These are phyloP conservation scores for Rhizophlyctis rosea DNA, from an alignment of 192 early-diverging fungal genomes.

Conservation along the genomic window DNA sequence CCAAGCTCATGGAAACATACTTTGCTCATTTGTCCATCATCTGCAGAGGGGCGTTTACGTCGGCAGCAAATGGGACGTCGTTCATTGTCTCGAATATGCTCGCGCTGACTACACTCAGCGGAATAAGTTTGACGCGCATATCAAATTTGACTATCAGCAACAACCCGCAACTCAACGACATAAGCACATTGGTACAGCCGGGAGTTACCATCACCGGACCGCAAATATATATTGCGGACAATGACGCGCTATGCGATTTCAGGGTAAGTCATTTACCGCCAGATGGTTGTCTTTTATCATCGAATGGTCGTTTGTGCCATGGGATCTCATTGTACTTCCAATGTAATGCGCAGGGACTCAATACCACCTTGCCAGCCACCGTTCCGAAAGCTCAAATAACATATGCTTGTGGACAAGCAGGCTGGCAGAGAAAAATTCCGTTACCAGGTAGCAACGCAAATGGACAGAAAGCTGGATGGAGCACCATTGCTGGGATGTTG, in stretches of 20 bases:
- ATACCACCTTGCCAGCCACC: neutral
- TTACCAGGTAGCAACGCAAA: no score
- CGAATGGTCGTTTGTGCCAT: neutral
- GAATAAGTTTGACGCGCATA: slow-evolving; percentile 4
- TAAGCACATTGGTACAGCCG: neutral
- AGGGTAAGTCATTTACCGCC: no score
- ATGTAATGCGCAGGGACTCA: neutral
- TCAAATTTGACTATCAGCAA: slow-evolving; percentile 13
- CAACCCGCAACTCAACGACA: slow-evolving; percentile 10
- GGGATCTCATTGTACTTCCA: neutral
- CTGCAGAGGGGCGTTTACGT: slow-evolving; percentile 4
- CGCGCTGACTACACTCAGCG: slow-evolving; percentile 10
- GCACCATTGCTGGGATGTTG: no score
- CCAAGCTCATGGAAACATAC: no score
- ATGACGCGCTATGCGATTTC: slow-evolving; percentile 24
- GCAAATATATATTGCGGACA: slow-evolving; percentile 7
- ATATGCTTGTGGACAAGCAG: neutral
- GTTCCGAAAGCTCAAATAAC: neutral
- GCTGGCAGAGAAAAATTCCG: no score
- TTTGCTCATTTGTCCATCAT: no score
- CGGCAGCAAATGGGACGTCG: neutral
- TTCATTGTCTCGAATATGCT: neutral
- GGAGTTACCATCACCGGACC: slow-evolving; percentile 17
- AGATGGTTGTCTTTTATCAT: no score
- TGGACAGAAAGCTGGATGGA: no score